Percentiles rank a stretch among this genome's conserved stretches.
Conservation (phyloP, 2,329 filamentous ascomycete genomes). For the Cladosporium oxysporum region DNA sequence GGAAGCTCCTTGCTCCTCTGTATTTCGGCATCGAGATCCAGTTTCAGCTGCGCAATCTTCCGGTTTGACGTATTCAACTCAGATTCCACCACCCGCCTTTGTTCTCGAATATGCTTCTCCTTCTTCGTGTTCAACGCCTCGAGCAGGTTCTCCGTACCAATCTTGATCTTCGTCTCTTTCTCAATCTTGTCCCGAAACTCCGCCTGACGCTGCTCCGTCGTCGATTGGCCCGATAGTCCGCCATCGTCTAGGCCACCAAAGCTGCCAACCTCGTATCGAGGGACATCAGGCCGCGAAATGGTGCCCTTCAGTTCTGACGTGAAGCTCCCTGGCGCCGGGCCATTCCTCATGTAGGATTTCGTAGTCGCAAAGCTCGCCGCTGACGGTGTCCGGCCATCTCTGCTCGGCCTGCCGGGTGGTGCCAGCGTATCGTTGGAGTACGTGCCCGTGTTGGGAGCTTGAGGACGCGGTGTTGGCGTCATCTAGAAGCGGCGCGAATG, state of each 20-base stretch:
- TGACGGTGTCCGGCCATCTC: slow-evolving; percentile 60
- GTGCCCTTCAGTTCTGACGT: slow-evolving; percentile 80
- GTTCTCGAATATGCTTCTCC: slow-evolving; percentile 85
- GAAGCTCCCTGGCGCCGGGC: slow-evolving; percentile 79
- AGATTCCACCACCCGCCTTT: slow-evolving; percentile 62
- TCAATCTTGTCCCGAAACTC: slow-evolving; percentile 81
- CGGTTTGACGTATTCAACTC: slow-evolving; percentile 88
- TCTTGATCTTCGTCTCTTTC: slow-evolving; percentile 96
- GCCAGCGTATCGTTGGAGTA: slow-evolving; percentile 38
- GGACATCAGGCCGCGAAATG: slow-evolving; percentile 63
- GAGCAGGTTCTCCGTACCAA: slow-evolving; percentile 95
- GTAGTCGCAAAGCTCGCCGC: slow-evolving; percentile 58
- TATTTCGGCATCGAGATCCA: slow-evolving; percentile 61
- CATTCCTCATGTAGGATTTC: slow-evolving; percentile 68
- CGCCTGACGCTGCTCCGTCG: slow-evolving; percentile 72
- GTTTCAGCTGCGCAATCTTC: slow-evolving; percentile 62
- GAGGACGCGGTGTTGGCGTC: slow-evolving; percentile 34
- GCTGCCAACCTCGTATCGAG: slow-evolving; percentile 58
- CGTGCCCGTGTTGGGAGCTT: slow-evolving; percentile 34
- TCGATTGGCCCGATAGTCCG: slow-evolving; percentile 51
- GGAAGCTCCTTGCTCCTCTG: slow-evolving; percentile 59
- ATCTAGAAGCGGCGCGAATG: slow-evolving; percentile 25
- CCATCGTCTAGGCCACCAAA: slow-evolving; percentile 59
- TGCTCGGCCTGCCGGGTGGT: slow-evolving; percentile 46
- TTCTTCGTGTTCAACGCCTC: slow-evolving; percentile 94